Conservation (phyloP, 805 yeast species). For the Scheffersomyces coipomensis region DNA sequence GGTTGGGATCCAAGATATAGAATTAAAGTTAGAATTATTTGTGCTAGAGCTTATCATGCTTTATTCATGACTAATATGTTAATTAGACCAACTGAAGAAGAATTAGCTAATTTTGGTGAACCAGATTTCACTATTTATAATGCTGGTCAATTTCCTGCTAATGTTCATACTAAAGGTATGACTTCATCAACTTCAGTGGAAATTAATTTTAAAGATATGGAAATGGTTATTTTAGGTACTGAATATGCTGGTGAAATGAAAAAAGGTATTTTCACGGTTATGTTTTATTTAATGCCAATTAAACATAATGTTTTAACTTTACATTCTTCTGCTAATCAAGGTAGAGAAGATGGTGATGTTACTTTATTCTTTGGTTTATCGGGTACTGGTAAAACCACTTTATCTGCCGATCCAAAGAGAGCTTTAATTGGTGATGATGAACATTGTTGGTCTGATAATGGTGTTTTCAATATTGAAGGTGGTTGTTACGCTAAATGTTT, state of each 20-base stretch:
- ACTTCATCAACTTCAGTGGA: slow-evolving; percentile 94
- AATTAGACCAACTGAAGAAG: slow-evolving; percentile 91
- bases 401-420: slow-evolving; percentile 95
- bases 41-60: slow-evolving; percentile 99
- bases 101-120: slow-evolving; percentile 85
- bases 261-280: slow-evolving; percentile 97
- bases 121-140: slow-evolving; percentile 98
- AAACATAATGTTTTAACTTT: slow-evolving; percentile 86
- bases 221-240: slow-evolving; percentile 97
- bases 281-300: slow-evolving; percentile 98
- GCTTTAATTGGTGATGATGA: slow-evolving; percentile 96
- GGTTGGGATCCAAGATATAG: slow-evolving; percentile 99
- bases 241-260: slow-evolving; percentile 99
- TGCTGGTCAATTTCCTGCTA: slow-evolving; percentile 99
- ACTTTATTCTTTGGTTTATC: slow-evolving; percentile 95
- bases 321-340: slow-evolving; percentile 95
- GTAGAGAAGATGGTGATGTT: slow-evolving; percentile 75
- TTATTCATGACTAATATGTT: slow-evolving; percentile 97
- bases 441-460: slow-evolving; percentile 98
- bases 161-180: slow-evolving; percentile 95
- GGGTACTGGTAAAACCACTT: slow-evolving; percentile 97
- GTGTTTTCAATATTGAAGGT: slow-evolving; percentile 99
- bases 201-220: slow-evolving; percentile 95
- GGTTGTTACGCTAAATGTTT: slow-evolving; percentile 99
- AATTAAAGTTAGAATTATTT: slow-evolving; percentile 90